Evolutionary conservation across 139 green algal species (phyloP).

Genomic region (Coelastrella sp.): DNA sequence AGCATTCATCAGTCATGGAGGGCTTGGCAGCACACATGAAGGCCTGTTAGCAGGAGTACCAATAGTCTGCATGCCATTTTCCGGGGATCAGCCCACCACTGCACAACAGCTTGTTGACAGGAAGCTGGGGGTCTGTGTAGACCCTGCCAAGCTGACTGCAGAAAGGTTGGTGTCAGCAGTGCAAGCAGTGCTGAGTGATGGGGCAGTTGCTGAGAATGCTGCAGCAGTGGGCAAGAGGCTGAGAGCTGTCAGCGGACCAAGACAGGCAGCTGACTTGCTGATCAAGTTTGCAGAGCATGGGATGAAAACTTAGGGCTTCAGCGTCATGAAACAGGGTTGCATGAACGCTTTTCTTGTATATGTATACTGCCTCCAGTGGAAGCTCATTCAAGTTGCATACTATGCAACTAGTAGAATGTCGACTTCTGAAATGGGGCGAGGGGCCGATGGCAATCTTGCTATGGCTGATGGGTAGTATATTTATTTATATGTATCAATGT

Average conservation of each 20-base stretch:
- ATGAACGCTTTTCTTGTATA: no score
- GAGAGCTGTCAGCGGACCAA: background rate
- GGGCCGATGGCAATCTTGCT: no score
- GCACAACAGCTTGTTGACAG: background rate
- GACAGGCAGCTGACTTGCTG: background rate
- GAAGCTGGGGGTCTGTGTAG: background rate
- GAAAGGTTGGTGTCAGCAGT: background rate
- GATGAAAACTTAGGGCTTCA: no score
- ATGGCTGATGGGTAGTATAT: no score
- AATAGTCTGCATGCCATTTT: constrained; percentile 5
- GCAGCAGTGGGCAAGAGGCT: background rate
- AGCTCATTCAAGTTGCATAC: no score
- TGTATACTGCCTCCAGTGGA: no score
- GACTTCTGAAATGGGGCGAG: no score
- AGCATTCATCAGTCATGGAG: background rate
- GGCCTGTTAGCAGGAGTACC: background rate
- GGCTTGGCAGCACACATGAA: background rate
- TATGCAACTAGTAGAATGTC: no score
- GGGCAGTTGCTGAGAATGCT: background rate
- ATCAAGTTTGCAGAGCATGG: background rate
- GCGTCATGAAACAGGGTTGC: no score
- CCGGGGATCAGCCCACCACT: constrained; percentile 8
- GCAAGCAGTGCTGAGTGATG: background rate
- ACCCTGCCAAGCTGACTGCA: background rate
- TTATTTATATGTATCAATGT: no score